Percentiles rank a stretch among this genome's conserved stretches.
phyloP scores from a whole-genome alignment of 345 rosid genomes.

The Lepidium sativum region DNA sequence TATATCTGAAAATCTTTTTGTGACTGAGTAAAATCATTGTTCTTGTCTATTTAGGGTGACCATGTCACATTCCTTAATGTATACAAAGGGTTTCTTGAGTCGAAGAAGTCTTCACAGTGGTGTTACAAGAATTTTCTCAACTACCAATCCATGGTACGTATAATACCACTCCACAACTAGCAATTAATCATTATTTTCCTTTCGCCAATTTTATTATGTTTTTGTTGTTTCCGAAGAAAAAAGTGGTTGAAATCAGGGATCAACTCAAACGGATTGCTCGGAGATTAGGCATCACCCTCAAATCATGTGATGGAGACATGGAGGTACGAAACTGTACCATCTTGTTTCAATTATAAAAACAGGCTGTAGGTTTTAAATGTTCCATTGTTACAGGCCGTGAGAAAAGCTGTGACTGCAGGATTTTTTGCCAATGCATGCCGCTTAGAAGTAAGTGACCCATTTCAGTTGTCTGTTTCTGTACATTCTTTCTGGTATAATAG shows the following conservation, averaged over 20 bases:
- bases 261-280: constrained; percentile 69
- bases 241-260: constrained; percentile 65
- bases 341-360: neutral
- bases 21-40: neutral
- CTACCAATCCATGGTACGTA: constrained; percentile 75
- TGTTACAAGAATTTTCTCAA: constrained; percentile 73
- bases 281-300: constrained; percentile 68
- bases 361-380: neutral
- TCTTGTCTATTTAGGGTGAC: constrained; percentile 63
- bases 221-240: constrained; percentile 43
- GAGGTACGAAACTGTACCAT: constrained; percentile 32
- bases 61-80: constrained; percentile 83
- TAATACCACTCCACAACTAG: neutral
- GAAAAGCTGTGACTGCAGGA: constrained; percentile 82
- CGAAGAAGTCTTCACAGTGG: constrained; percentile 80
- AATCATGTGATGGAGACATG: constrained; percentile 68
- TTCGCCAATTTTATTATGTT: neutral
- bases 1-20: neutral
- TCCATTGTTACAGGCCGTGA: constrained; percentile 44
- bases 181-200: neutral
- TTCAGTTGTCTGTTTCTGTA: neutral
- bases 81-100: constrained; percentile 84
- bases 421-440: constrained; percentile 89
- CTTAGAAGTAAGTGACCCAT: constrained; percentile 47
- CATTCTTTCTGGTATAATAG: neutral